Percentiles rank a stretch among this genome's conserved stretches.
Conservation (phyloP, 1,284 basidiomycete genomes). For the Cutaneotrichosporon sp. region DNA sequence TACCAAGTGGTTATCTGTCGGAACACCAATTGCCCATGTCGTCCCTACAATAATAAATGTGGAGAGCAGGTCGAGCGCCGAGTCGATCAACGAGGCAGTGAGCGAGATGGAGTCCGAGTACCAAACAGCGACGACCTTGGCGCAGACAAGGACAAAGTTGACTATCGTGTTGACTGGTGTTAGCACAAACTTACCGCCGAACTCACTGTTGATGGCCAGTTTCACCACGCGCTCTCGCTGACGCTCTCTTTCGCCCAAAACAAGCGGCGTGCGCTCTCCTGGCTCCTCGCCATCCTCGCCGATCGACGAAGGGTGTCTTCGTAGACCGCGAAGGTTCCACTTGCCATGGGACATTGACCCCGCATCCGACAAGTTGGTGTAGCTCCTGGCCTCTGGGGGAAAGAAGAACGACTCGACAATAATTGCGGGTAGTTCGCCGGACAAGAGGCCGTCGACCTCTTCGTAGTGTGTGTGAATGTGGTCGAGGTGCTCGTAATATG, state of each 20-base stretch:
- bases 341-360: neutral
- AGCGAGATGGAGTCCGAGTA: constrained; percentile 56
- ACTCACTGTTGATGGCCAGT: constrained; percentile 41
- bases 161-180: constrained; percentile 46
- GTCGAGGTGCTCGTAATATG: constrained; percentile 41
- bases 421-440: constrained; percentile 38
- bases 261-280: constrained; percentile 25
- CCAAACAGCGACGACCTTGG: constrained; percentile 53
- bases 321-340: too few relatives aligned
- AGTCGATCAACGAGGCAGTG: constrained; percentile 54
- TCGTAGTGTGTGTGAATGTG: constrained; percentile 35
- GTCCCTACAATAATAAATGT: constrained; percentile 51
- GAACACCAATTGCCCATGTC: constrained; percentile 43
- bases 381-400: neutral
- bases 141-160: constrained; percentile 52
- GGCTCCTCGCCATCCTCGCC: constrained; percentile 11
- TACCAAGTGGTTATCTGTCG: constrained; percentile 36
- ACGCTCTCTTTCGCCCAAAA: constrained; percentile 29
- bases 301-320: neutral
- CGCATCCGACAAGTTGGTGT: neutral
- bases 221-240: constrained; percentile 36
- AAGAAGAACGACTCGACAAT: constrained; percentile 39
- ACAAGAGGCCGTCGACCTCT: constrained; percentile 45
- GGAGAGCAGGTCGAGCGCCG: constrained; percentile 54
- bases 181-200: neutral